Evolutionary conservation across 257 asterid species (phyloP).

Genomic region (Scutellaria barbata): DNA sequence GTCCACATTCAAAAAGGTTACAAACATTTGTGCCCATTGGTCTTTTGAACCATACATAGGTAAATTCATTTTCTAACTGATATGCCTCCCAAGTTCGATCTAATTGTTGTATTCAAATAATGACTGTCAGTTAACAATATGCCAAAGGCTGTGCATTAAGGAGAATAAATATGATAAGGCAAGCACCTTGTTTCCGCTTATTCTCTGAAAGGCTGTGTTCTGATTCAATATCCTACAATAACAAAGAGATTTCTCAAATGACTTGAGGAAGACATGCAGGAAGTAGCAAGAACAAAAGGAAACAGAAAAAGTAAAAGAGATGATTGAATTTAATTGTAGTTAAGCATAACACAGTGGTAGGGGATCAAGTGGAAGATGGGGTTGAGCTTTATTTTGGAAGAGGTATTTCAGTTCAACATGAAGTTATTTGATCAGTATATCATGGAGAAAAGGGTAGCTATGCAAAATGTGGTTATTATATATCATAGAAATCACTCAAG

Average conservation of each 20-base stretch:
- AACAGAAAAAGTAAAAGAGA: neutral
- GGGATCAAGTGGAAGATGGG: neutral
- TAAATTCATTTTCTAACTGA: constrained; percentile 8
- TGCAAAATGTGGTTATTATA: neutral
- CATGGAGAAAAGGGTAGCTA: constrained; percentile 1
- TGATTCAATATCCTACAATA: constrained; percentile 57
- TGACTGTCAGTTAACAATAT: neutral
- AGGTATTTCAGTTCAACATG: constrained; percentile 21
- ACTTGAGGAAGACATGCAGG: constrained; percentile 22
- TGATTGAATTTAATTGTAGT: neutral
- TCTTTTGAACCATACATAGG: constrained; percentile 18
- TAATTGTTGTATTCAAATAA: constrained; percentile 7
- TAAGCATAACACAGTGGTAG: neutral
- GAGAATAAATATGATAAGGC: constrained; percentile 18
- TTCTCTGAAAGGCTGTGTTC: constrained; percentile 48
- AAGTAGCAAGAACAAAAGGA: neutral
- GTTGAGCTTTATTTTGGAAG: constrained; percentile 1
- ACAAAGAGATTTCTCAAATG: constrained; percentile 23
- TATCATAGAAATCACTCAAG: neutral
- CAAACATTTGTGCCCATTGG: neutral
- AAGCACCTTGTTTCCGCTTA: constrained; percentile 67
- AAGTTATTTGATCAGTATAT: neutral
- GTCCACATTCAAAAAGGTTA: neutral
- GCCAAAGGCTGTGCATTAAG: constrained; percentile 2
- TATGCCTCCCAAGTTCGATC: neutral